Evolutionary conservation across 2,329 filamentous ascomycete genomes (phyloP).

Genomic region (Fusarium sambucinum): DNA sequence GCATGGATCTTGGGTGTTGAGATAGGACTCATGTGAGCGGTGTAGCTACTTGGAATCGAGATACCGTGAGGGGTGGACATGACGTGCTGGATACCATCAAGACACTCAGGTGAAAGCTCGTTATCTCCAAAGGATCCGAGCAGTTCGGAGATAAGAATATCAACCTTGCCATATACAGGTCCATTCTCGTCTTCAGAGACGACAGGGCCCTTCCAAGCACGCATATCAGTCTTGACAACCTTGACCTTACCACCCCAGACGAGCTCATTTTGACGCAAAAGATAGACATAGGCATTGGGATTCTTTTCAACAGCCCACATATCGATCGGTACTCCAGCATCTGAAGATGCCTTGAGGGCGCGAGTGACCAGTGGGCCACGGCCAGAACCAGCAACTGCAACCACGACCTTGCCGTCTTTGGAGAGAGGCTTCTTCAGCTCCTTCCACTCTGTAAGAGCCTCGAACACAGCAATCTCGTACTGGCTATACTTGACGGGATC

Average conservation of each 20-base stretch:
- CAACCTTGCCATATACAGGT: slow-evolving; percentile 74
- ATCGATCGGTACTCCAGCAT: slow-evolving; percentile 81
- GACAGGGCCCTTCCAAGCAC: slow-evolving; percentile 89
- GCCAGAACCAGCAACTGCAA: slow-evolving; percentile 93
- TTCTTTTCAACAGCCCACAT: slow-evolving; percentile 98
- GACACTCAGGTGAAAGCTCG: slow-evolving; percentile 94
- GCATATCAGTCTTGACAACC: slow-evolving; percentile 96
- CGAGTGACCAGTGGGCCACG: slow-evolving; percentile 92
- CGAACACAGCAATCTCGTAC: slow-evolving; percentile 87
- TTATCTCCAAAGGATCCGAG: slow-evolving; percentile 97
- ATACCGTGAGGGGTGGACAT: slow-evolving; percentile 84
- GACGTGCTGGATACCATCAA: slow-evolving; percentile 94
- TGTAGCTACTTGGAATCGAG: slow-evolving; percentile 93
- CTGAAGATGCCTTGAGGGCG: slow-evolving; percentile 82
- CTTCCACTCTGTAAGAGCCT: slow-evolving; percentile 85
- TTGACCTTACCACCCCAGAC: slow-evolving; percentile 86
- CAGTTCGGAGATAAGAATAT: slow-evolving; percentile 94
- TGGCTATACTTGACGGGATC: slow-evolving; percentile 98
- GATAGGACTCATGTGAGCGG: slow-evolving; percentile 92
- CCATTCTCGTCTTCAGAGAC: slow-evolving; percentile 58
- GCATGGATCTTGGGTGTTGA: slow-evolving; percentile 86
- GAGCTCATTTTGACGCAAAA: slow-evolving; percentile 85
- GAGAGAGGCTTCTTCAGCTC: slow-evolving; percentile 78
- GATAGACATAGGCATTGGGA: slow-evolving; percentile 93
- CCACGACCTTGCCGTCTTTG: slow-evolving; percentile 77